Evolutionary conservation across 1,139 yeast genomes (phyloP), one percentile per base, ranked within the genome.

Genomic region (Saccharomyces hybrid): DNA sequence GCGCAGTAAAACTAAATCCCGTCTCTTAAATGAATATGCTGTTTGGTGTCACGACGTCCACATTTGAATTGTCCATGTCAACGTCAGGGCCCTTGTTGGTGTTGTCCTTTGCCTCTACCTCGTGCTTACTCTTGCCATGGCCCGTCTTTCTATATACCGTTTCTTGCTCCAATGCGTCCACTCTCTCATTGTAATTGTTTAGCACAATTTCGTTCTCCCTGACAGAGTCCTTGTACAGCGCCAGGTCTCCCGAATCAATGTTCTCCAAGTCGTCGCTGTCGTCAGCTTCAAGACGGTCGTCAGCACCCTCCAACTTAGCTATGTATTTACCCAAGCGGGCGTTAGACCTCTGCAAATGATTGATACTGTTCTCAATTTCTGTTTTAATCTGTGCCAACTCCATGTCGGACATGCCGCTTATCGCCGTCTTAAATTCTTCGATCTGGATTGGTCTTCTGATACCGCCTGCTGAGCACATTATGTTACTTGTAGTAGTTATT

Each of bases 151-250:
- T 58, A 50, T 58, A 63, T 16, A 62, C 54, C 28, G 60, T 58
- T 52, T 74, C 78, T 50, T 63, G 58, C 14, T 68, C 64, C 28
- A 75, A 59, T 0, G 70, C 67, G 3, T 67, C 67, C 6, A 73
- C 58, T 53, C 77, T 62, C 47, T 68, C 66, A 19, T 59, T 51
- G 57, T 72, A 74, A 57, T 74, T 75, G 9, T 62, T 58, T 52
- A 75, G 60, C 16, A 73, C 73, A 7, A 63, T 57, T 31, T 67
- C 65, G 59, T 73, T 74, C 54, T 73, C 77, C 32, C 59, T 58
- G 41, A 71, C 60, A 11, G 75, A 69, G 16, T 71, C 75, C 23
- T 61, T 62, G 58, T 68, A 73, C 27, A 74, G 52, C 52, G 63
- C 64, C 51, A 67, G 55, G 57, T 68, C 75, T 32, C 58, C 61